Evolutionary conservation across 2,329 filamentous ascomycete genomes (phyloP), one percentile per base, ranked within the genome.

Genomic region (Salinomyces thailandicus): DNA sequence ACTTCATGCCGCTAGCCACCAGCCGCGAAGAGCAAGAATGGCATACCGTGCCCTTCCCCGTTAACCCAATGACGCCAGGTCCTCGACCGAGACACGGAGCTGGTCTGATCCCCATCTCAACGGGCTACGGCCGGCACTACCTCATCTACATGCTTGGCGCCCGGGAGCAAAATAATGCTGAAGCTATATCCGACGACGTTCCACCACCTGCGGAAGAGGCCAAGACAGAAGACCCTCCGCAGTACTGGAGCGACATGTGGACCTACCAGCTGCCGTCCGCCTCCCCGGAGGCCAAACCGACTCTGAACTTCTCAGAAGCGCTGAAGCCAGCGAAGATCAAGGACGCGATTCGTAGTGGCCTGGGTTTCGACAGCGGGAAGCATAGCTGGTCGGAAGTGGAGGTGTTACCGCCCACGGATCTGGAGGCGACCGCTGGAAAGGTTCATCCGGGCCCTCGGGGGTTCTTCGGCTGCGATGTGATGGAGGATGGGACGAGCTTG

Each of bases 301-400:
- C 49, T 4, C 35, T 44, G 3, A 51, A 41, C 33, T 39, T 53
- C 18, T 43, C 47, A 7, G 51, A 53, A 26, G 45, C 48, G 2
- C 53, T 62, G 38, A 62, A 62, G 33, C 61, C 62, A n/a, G 61
- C 63, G 1, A 59, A 58, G 36, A 59, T 65, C 44, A 67, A 67
- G 40, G 63, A 67, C 38, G 51, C 52, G 0, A 63, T 65, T 22
- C 52, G 63, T 5, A 53, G 54, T 26, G 59, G 57, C 18, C 42
- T 67, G 8, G 63, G 63, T 3, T 57, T 55, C 7, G 58, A 63
- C 20, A 59, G 53, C 5, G 62, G 63, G 4, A 52, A 55, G n/a
- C 52, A 59, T 17, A 58, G 53, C 17, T 67, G 63, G 63, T 59
- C 57, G 0, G 62, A 66, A 36, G 58, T 62, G 4, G 60, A 63